Conservation (phyloP, 148 eudicot species). For the Rhododendron ferrugineum region DNA sequence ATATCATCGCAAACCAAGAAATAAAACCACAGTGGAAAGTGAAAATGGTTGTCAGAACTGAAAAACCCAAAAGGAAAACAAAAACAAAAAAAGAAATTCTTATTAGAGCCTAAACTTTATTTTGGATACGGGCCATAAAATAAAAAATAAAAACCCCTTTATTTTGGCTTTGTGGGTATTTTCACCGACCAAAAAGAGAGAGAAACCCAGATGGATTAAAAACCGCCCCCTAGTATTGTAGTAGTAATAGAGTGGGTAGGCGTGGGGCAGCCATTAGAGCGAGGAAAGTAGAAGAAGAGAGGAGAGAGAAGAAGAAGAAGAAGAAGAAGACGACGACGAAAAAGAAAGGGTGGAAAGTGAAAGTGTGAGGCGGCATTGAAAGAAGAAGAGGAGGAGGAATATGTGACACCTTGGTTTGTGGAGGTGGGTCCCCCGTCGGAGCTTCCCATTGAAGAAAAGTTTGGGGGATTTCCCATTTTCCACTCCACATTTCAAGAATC, state of each 20-base stretch:
- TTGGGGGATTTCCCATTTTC: neutral
- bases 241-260: conserved; percentile 20
- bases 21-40: neutral
- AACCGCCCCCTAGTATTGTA: conserved; percentile 17
- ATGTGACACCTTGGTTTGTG: conserved; percentile 7
- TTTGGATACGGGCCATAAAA: neutral
- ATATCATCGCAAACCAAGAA: conserved; percentile 3
- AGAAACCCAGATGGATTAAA: conserved; percentile 29
- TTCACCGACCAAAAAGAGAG: conserved; percentile 25
- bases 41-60: neutral
- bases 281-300: conserved; percentile 20
- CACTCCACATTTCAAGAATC: conserved; percentile 7
- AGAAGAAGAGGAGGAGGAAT: conserved; percentile 3
- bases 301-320: conserved; percentile 7
- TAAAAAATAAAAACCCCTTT: neutral
- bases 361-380: neutral
- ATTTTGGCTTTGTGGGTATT: conserved; percentile 9
- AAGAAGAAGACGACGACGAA: neutral
- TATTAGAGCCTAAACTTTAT: neutral
- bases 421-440: conserved; percentile 16
- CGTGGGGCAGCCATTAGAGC: conserved; percentile 38
- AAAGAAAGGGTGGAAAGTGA: conserved; percentile 25
- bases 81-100: neutral
- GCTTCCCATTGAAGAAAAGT: conserved; percentile 18
- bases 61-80: neutral